phyloP scores from a whole-genome alignment of 176 grass and related monocot genomes.

The Oryza longistaminata region DNA sequence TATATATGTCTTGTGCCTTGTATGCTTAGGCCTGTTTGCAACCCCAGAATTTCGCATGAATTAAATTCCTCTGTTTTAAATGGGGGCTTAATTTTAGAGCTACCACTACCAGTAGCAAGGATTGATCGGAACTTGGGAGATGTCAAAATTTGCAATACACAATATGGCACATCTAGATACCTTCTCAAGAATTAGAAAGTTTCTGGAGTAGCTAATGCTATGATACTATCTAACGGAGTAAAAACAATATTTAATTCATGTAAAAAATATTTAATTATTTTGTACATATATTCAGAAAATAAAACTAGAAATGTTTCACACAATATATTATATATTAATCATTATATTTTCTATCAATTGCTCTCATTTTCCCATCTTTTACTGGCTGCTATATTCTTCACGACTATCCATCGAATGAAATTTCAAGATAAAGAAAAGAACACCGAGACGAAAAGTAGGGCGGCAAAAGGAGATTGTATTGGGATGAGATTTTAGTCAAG shows the following conservation, averaged over 20 bases:
- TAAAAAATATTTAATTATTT: neutral
- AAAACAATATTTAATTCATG: neutral
- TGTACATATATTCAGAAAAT: neutral
- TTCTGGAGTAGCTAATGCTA: too few species aligned
- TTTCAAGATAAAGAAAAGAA: constrained; percentile 18
- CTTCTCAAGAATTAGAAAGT: neutral
- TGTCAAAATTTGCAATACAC: neutral
- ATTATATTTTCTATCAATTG: neutral
- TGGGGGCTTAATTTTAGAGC: neutral
- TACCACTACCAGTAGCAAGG: too few species aligned
- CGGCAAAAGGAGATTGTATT: constrained; percentile 27
- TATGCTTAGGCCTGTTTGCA: too few species aligned
- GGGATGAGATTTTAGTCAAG: constrained; percentile 58
- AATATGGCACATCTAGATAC: neutral
- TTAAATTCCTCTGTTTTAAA: neutral
- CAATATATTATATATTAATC: neutral
- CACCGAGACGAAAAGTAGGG: neutral
- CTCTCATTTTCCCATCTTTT: neutral
- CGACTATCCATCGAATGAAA: neutral
- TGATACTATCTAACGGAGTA: neutral
- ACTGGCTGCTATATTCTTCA: neutral
- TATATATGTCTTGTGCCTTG: neutral
- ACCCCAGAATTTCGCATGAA: neutral
- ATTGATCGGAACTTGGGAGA: neutral
- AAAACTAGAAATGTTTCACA: neutral